These are phyloP conservation scores for Pleurotus pulmonarius DNA, from an alignment of 768 basidiomycete species.

Conservation along the genomic window DNA sequence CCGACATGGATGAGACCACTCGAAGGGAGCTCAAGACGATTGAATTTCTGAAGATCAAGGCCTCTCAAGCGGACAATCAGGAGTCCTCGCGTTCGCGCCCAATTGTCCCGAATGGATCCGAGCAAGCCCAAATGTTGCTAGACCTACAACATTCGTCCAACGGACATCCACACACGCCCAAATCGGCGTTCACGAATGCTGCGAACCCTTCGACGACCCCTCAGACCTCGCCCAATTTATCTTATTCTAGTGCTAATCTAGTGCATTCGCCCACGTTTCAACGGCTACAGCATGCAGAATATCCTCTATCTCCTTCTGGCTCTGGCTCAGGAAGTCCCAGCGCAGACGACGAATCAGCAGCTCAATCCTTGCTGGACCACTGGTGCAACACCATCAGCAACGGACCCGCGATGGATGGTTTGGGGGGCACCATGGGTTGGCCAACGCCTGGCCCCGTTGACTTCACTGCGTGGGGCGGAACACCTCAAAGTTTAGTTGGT, in stretches of 20 bases:
- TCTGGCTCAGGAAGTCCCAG: constrained; percentile 67
- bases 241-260: constrained; percentile 22
- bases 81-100: constrained; percentile 9
- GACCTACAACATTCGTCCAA: constrained; percentile 39
- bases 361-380: constrained; percentile 77
- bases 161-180: constrained; percentile 14
- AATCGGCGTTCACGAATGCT: constrained; percentile 8
- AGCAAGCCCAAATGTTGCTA: constrained; percentile 48
- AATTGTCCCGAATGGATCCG: constrained; percentile 19
- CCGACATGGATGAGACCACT: constrained; percentile 81
- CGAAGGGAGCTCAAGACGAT: constrained; percentile 81
- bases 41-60: constrained; percentile 72
- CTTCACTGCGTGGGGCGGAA: constrained; percentile 55
- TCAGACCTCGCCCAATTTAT: constrained; percentile 17
- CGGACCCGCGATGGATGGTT: constrained; percentile 46
- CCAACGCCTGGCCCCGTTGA: constrained; percentile 54
- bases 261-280: constrained; percentile 55
- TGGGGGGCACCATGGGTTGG: constrained; percentile 53
- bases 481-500: constrained; percentile 31
- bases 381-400: constrained; percentile 83
- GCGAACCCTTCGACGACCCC: constrained; percentile 20
- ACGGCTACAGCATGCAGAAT: constrained; percentile 48
- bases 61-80: constrained; percentile 47
- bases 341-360: constrained; percentile 71
- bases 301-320: constrained; percentile 55